Evolutionary conservation across 371 early-diverging fungal genomes (phyloP), one percentile per base, ranked within the genome.

Genomic region (Mortierella sp.): DNA sequence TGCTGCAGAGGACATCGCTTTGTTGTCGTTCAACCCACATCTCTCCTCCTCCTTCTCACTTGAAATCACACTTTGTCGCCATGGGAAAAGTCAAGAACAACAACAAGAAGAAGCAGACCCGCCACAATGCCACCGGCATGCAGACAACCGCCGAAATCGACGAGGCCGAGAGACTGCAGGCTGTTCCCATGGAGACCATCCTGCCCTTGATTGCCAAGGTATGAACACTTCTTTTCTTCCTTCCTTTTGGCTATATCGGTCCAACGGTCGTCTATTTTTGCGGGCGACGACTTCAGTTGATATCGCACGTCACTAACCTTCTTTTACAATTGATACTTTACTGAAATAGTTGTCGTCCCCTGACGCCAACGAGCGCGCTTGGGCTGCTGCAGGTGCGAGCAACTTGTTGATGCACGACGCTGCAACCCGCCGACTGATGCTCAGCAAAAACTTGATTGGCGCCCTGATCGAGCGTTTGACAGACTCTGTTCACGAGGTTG

Each of bases 321-420:
- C n/a, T 45, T 67, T 16, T n/a, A 19, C 47, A 47, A 47, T 22
- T 8, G 11, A 53, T 24, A 53, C 53, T 2, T n/a, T n/a, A n/a
- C n/a, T n/a, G n/a, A n/a, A 6, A 29, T 69, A 95, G 94, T 79
- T 95, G 9, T 85, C 86, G 13, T 89, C 93, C 0, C 76, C 87
- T 40, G 92, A 92, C 66, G 87, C 93, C 39, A 92, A 90, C 68
- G 97, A 97, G 65, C 89, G 97, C 24, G 94, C 93, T 1, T 97
- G 97, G 97, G 96, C 97, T 2, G 95, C 95, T 8, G 93, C 97
- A 5, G 93, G 95, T 71, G 89, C 95, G 24, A 94, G 96, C 55
- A 93, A 96, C 84, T 85, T 97, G 52, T 82, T 93, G 71, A 86
- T 91, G 76, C 88, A 90, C 16, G 93, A 92, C 48, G 79, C 85